phyloP scores from a whole-genome alignment of 1,284 basidiomycete species.

The Cystobasidiaceae sp. region DNA sequence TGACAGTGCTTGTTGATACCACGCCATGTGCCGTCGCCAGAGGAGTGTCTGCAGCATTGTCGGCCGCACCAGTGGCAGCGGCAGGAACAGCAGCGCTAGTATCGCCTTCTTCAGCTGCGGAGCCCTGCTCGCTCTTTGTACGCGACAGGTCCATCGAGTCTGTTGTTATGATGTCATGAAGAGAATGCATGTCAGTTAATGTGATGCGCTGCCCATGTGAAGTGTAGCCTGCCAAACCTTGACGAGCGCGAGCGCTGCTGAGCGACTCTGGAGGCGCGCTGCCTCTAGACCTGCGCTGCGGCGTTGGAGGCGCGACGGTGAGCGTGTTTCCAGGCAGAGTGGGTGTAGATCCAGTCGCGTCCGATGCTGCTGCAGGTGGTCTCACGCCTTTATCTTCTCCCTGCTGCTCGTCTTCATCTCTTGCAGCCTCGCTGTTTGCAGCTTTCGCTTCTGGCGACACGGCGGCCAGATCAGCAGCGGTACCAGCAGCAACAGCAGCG shows the following conservation, averaged over 20 bases:
- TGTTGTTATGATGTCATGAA: too few species aligned
- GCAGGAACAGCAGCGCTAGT: not conserved
- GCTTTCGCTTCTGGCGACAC: too few species aligned
- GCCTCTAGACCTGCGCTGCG: not conserved
- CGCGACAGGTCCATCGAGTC: too few species aligned
- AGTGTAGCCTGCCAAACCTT: too few species aligned
- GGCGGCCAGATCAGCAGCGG: not conserved
- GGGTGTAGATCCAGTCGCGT: too few species aligned
- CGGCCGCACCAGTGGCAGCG: not conserved
- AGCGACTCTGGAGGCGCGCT: not conserved
- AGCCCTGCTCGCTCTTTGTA: too few species aligned
- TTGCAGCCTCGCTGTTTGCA: too few species aligned
- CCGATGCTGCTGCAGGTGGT: not conserved
- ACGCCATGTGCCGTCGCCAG: not conserved
- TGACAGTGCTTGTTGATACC: not conserved
- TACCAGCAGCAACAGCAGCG: not conserved
- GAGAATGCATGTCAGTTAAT: too few species aligned
- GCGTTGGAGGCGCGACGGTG: not conserved
- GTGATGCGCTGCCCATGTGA: too few species aligned
- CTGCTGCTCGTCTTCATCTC: not conserved
- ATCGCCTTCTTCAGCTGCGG: too few species aligned
- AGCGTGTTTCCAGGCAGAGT: too few species aligned
- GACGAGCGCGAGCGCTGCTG: not conserved
- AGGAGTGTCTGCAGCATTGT: not conserved
- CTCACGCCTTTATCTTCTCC: not conserved